Evolutionary conservation across 2,329 filamentous ascomycete species (phyloP).

Genomic region (Raffaelea albimanens): DNA sequence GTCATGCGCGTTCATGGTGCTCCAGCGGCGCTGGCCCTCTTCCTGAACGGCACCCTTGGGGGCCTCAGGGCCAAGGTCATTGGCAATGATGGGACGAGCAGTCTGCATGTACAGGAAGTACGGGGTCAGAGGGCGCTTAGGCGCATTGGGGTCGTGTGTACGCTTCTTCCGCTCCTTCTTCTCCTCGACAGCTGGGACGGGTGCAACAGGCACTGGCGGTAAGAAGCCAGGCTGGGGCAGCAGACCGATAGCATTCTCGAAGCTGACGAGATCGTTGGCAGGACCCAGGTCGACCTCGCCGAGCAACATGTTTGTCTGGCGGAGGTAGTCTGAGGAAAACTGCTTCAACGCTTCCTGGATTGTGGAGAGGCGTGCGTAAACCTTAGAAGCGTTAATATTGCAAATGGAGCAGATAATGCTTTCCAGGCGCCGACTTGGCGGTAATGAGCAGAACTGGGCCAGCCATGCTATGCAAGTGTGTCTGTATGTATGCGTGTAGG

Average conservation of each 20-base stretch:
- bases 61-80: slow-evolving; percentile 63
- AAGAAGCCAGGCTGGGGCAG: slow-evolving; percentile 25
- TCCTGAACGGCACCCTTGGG: slow-evolving; percentile 81
- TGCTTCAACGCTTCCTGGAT: slow-evolving; percentile 72
- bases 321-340: slow-evolving; percentile 75
- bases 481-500: no score
- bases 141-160: slow-evolving; percentile 81
- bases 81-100: slow-evolving; percentile 72
- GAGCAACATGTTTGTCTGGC: slow-evolving; percentile 78
- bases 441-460: no score
- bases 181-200: slow-evolving; percentile 42
- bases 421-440: no score
- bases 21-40: slow-evolving; percentile 81
- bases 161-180: slow-evolving; percentile 89
- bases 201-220: slow-evolving; percentile 23
- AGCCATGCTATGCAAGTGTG: no score
- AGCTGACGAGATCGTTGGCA: slow-evolving; percentile 35
- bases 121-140: slow-evolving; percentile 86
- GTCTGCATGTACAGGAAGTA: slow-evolving; percentile 94
- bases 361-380: slow-evolving; percentile 67
- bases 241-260: slow-evolving; percentile 39
- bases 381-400: slow-evolving; percentile 43
- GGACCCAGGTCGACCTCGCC: slow-evolving; percentile 45
- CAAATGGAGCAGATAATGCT: no score
- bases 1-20: slow-evolving; percentile 62